A percentile compares a stretch with the other conserved stretches of the same genome.
Conservation (phyloP, 2,329 filamentous ascomycete species). For the Ophiostoma populinum region DNA sequence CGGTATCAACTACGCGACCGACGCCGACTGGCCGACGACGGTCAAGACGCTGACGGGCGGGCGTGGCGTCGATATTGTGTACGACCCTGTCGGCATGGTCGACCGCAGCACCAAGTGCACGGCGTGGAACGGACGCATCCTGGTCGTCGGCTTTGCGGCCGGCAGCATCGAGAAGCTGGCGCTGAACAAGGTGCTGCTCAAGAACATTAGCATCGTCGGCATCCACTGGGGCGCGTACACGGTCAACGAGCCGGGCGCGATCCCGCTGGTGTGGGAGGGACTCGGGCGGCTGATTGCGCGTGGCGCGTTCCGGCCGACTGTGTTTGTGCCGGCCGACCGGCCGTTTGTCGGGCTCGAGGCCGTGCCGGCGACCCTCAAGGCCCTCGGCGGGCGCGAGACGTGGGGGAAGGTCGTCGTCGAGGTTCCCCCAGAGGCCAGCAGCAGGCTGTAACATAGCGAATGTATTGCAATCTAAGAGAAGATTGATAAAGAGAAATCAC, state of each 20-base stretch:
- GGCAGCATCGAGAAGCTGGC: constrained; percentile 81
- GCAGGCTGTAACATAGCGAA: constrained; percentile 29
- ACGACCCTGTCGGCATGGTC: constrained; percentile 83
- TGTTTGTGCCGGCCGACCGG: constrained; percentile 56
- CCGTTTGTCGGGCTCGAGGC: constrained; percentile 48
- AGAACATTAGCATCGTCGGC: constrained; percentile 82
- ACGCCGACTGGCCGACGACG: constrained; percentile 42
- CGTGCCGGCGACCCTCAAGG: constrained; percentile 27
- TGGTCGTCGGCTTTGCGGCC: constrained; percentile 80
- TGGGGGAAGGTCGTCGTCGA: constrained; percentile 96
- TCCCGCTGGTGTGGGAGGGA: constrained; percentile 63
- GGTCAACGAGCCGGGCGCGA: constrained; percentile 50
- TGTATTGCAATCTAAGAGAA: too few relatives aligned
- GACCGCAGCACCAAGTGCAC: constrained; percentile 80
- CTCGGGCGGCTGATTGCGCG: constrained; percentile 61
- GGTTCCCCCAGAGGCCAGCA: constrained; percentile 49
- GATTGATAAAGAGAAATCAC: too few relatives aligned
- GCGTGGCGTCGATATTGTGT: constrained; percentile 75
- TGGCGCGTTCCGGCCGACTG: constrained; percentile 67
- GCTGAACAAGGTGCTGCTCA: constrained; percentile 79
- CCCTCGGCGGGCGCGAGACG: constrained; percentile 53
- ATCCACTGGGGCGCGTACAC: constrained; percentile 84
- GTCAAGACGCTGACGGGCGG: constrained; percentile 63
- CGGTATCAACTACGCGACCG: constrained; percentile 56
- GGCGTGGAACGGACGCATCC: constrained; percentile 77